Evolutionary conservation across 2,329 filamentous ascomycete genomes (phyloP), one percentile per base, ranked within the genome.

Genomic region (Colletotrichum camelliae): DNA sequence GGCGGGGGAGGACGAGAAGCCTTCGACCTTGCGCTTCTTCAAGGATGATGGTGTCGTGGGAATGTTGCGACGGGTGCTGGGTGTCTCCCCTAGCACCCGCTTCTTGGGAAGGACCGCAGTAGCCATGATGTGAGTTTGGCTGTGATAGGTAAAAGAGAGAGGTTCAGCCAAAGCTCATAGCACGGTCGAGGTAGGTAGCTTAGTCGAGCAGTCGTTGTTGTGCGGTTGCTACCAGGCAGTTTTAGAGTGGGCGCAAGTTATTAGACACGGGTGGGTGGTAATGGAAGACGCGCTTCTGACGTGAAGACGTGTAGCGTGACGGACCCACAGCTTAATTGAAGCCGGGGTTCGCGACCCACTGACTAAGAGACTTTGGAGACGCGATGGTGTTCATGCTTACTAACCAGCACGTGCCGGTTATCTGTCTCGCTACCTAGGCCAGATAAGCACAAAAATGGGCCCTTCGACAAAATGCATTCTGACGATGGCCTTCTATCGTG

Each of bases 21-120:
- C 84, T 57, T 97, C 95, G 75, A 98, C 89, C 85, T 95, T 97
- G 77, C 95, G 91, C 86, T 97, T 98, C 89, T 98, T 98, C 67
- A 91, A 86, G 2, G 92, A 86, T 5, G 86, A 82, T 4, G 88
- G 87, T 18, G 93, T 91, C 1, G 90, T 87, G 77, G 90, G 83
- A 74, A 92, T 88, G 81, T 94, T 94, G 80, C 89, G 90, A 76
- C 91, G 90, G 79, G 90, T 88, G 80, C 90, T 94, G 74, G 92
- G 91, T 76, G 91, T 88, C 81, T 95, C 94, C 78, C 90, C 92
- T 65, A 95, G 88, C 80, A 94, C 92, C 81, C 94, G 92, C 87
- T 96, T 96, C 85, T 94, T 92, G 70, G 94, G 91, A 72, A 92
- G 84, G 75, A 89, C 82, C 77, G 87, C 83, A 76, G 88, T 85